phyloP scores from a whole-genome alignment of 768 basidiomycete genomes.

The Auricularia sp. region DNA sequence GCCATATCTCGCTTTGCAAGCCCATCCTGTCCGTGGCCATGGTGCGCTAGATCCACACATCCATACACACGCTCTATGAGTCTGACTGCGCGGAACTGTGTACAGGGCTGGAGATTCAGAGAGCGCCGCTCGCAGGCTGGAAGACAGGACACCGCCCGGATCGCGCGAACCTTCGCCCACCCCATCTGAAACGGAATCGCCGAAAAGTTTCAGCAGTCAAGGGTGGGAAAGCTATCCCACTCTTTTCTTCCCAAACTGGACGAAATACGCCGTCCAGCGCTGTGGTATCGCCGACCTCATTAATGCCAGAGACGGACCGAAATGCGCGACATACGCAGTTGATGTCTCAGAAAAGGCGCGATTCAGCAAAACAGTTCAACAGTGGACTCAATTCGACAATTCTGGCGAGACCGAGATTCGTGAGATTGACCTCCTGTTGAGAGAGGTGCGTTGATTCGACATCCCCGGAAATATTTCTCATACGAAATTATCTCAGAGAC shows the following conservation, averaged over 20 bases:
- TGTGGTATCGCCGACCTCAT: not conserved
- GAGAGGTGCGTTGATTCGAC: too few relatives aligned
- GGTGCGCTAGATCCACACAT: not conserved
- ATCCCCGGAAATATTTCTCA: too few relatives aligned
- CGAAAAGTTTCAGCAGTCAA: not conserved
- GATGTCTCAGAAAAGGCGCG: not conserved
- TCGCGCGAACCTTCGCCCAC: too few relatives aligned
- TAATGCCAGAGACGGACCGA: not conserved
- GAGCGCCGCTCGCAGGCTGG: not conserved
- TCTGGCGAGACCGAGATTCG: too few relatives aligned
- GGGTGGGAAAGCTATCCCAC: not conserved
- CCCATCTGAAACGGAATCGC: not conserved
- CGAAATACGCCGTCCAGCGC: not conserved
- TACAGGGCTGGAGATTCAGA: not conserved
- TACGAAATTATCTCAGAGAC: too few relatives aligned
- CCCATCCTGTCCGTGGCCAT: not conserved
- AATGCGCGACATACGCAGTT: not conserved
- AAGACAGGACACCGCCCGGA: not conserved
- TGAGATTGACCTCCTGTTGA: too few relatives aligned
- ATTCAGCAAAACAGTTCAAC: not conserved
- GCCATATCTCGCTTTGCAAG: not conserved
- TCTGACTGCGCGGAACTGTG: too few relatives aligned
- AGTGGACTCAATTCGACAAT: too few relatives aligned
- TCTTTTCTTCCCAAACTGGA: not conserved
- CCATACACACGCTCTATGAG: too few relatives aligned